A percentile compares a stretch with the other conserved stretches of the same genome.
Conservation (phyloP, 2,329 filamentous ascomycete species). For the Magnaporthiopsis rhizophila region DNA sequence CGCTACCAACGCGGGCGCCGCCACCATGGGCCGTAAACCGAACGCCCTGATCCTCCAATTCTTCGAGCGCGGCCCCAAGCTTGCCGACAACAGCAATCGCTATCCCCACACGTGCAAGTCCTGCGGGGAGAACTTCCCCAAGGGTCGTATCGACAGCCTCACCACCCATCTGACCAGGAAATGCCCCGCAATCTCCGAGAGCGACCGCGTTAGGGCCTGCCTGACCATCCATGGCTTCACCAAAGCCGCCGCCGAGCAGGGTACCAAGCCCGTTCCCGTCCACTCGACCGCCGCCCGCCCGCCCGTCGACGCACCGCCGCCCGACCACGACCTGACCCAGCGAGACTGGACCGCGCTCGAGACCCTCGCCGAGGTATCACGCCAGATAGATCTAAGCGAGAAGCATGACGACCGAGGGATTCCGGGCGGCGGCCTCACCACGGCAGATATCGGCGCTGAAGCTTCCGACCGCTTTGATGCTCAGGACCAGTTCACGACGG, state of each 20-base stretch:
- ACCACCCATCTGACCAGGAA: conserved; percentile 77
- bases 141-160: conserved; percentile 78
- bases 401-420: conserved; percentile 45
- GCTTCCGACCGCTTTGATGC: conserved; percentile 40
- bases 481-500: conserved; percentile 46
- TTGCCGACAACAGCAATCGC: conserved; percentile 82
- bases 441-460: conserved; percentile 22
- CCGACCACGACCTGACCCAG: conserved; percentile 29
- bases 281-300: conserved; percentile 11
- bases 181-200: conserved; percentile 69
- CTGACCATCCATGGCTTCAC: conserved; percentile 64
- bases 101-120: conserved; percentile 87
- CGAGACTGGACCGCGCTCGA: conserved; percentile 71
- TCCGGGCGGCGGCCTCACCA: conserved; percentile 34
- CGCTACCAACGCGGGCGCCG: conserved; percentile 1
- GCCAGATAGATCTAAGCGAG: conserved; percentile 63
- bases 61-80: conserved; percentile 79
- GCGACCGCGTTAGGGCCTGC: conserved; percentile 68
- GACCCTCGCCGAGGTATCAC: conserved; percentile 79
- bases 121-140: conserved; percentile 83
- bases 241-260: conserved; percentile 31
- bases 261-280: conserved; percentile 14
- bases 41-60: conserved; percentile 81
- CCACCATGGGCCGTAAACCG: conserved; percentile 70
- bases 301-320: conserved; percentile 16